These are phyloP conservation scores for Leccinum incarnatum DNA, from an alignment of 768 basidiomycete species.

Conservation along the genomic window DNA sequence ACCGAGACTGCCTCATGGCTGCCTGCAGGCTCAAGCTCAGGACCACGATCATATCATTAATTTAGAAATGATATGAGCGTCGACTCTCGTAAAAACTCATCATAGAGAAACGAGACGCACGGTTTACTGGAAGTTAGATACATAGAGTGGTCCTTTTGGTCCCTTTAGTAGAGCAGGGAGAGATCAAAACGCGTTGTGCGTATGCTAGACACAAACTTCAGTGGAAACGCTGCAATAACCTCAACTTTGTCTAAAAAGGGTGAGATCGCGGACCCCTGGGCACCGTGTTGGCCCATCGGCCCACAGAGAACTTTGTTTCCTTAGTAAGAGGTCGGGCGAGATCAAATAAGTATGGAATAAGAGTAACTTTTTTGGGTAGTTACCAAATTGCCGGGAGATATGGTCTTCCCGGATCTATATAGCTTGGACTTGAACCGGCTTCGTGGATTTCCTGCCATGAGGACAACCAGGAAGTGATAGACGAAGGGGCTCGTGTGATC, in stretches of 20 bases:
- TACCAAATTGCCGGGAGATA: too few relatives aligned
- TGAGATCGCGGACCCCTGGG: too few relatives aligned
- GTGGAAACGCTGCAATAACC: too few relatives aligned
- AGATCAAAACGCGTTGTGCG: too few relatives aligned
- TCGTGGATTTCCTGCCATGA: constrained; percentile 42
- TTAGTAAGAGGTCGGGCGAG: too few relatives aligned
- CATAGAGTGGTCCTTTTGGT: background rate
- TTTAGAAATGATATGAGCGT: background rate
- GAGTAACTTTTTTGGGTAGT: background rate
- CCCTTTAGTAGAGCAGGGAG: too few relatives aligned
- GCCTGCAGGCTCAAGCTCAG: too few relatives aligned
- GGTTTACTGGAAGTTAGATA: background rate
- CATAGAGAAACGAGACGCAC: background rate
- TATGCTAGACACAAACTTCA: too few relatives aligned
- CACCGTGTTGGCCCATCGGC: too few relatives aligned
- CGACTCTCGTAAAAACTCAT: background rate
- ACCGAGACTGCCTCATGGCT: too few relatives aligned
- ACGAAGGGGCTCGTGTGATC: constrained; percentile 92
- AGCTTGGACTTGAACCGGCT: background rate
- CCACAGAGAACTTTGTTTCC: background rate
- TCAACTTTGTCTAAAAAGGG: too few relatives aligned
- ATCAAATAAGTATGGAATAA: background rate
- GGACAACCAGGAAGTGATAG: constrained; percentile 89
- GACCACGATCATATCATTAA: background rate
- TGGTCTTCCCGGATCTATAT: too few relatives aligned